phyloP scores from a whole-genome alignment of 2,329 filamentous ascomycete species.

The Epichloe festucae region DNA sequence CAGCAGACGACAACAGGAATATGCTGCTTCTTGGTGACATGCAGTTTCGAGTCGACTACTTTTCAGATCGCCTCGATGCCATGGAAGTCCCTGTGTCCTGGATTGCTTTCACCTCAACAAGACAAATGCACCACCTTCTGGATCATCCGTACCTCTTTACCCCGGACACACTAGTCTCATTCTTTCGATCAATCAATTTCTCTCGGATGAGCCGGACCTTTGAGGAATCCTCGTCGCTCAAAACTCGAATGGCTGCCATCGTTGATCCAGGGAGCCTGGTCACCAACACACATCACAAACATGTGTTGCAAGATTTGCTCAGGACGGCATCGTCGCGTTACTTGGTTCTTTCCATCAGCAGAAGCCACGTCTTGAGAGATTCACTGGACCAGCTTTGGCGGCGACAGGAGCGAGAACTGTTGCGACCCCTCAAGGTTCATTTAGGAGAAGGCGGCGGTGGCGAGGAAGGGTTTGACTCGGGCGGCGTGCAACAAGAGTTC shows the following conservation, averaged over 20 bases:
- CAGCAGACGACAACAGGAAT: slow-evolving; percentile 46
- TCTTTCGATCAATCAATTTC: slow-evolving; percentile 82
- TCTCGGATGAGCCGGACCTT: slow-evolving; percentile 71
- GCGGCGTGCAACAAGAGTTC: slow-evolving; percentile 93
- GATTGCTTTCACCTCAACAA: slow-evolving; percentile 47
- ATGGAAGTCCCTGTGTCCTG: slow-evolving; percentile 63
- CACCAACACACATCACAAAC: slow-evolving; percentile 43
- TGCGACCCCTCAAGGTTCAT: slow-evolving; percentile 77
- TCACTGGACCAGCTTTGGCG: slow-evolving; percentile 84
- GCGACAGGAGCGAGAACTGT: slow-evolving; percentile 65
- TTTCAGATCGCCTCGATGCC: slow-evolving; percentile 63
- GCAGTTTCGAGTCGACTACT: slow-evolving; percentile 62
- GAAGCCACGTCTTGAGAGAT: slow-evolving; percentile 56
- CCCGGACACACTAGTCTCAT: slow-evolving; percentile 58
- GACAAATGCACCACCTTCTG: slow-evolving; percentile 58
- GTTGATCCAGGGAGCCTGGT: slow-evolving; percentile 41
- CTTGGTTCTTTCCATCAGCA: slow-evolving; percentile 54
- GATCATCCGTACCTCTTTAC: slow-evolving; percentile 73
- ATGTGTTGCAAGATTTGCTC: slow-evolving; percentile 48
- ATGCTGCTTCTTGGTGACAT: slow-evolving; percentile 51
- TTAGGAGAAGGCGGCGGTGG: slow-evolving; percentile 71
- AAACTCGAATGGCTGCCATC: slow-evolving; percentile 42
- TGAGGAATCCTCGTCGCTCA: slow-evolving; percentile 51
- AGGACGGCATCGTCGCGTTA: slow-evolving; percentile 57
- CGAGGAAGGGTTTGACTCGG: slow-evolving; percentile 85